Evolutionary conservation across 148 eudicot species (phyloP), one percentile per base, ranked within the genome.

Genomic region (Rhododendron kiyosumense): DNA sequence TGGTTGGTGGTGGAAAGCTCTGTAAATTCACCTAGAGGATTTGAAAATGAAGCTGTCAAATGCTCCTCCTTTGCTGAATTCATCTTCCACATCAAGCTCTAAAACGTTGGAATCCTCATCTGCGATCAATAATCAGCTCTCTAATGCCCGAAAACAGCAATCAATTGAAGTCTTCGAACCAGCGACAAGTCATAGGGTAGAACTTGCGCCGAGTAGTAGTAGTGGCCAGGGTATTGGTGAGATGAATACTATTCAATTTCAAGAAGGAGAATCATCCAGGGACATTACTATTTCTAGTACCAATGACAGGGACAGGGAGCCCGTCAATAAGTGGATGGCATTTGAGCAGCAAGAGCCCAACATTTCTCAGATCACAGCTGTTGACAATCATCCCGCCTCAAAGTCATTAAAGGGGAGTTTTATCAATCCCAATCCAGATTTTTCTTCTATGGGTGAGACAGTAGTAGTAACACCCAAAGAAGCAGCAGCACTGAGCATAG

Each of bases 301-400:
- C 83, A 28, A 15, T 30, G 8, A 6, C 61, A n/a, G 61, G 22
- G 30, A 51, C 7, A 14, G 48, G 46, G 45, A 63, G 52, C 20
- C 52, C n/a, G 52, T 83, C 65, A 57, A 74, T 7, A 91, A 87
- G 65, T 91, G 93, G 93, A 91, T 91, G 91, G 93, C 93, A 87
- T 88, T 91, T 38, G 91, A 88, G 83, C 81, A 79, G 0, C 57
- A 63, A 22, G 24, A 59, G 20, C 84, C 85, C 8, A 83, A 71
- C 77, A 74, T 71, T 84, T 67, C 43, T 75, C 49, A 41, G 48
- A 59, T 36, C 52, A 81, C 32, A 45, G 24, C 57, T 20, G 51
- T 18, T 76, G 79, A 18, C 24, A 8, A 41, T 18, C 3, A 24
- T 3, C 10, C 22, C 0, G 24, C 20, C 78, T 1, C 30, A 63